A percentile compares a stretch with the other conserved stretches of the same genome.
Evolutionary conservation across 2,329 filamentous ascomycete species (phyloP).

Genomic region (Pseudocercospora crystallina): DNA sequence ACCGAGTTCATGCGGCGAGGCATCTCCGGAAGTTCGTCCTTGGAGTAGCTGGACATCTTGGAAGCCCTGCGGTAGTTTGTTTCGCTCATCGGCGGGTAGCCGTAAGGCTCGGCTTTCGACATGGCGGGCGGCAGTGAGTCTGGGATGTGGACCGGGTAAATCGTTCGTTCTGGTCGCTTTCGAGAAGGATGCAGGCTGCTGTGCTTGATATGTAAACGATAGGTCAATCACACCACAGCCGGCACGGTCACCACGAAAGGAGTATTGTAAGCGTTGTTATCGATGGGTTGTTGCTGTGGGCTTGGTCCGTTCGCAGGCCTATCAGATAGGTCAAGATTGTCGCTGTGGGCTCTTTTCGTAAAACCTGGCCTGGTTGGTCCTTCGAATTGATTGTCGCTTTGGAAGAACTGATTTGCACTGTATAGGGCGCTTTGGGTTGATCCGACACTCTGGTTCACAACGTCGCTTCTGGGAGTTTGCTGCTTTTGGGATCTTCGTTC

Average conservation of each 20-base stretch:
- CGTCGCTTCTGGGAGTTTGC: constrained; percentile 9
- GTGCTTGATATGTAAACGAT: constrained; percentile 13
- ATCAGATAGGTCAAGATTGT: constrained; percentile 14
- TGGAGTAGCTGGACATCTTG: constrained; percentile 12
- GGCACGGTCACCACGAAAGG: constrained; percentile 3
- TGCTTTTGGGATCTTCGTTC: not conserved
- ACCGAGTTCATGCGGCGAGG: constrained; percentile 15
- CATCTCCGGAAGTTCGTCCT: constrained; percentile 5
- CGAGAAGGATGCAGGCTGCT: constrained; percentile 3
- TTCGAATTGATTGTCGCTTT: constrained; percentile 1
- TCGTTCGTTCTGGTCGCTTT: not conserved
- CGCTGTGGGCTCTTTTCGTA: constrained; percentile 13
- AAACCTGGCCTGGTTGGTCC: constrained; percentile 1
- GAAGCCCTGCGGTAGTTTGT: constrained; percentile 14
- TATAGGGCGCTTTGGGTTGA: constrained; percentile 4
- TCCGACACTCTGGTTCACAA: not conserved
- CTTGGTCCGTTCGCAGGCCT: constrained; percentile 9
- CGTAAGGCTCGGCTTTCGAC: constrained; percentile 16
- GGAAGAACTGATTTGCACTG: constrained; percentile 3
- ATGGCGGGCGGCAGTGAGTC: constrained; percentile 7
- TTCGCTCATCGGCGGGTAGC: constrained; percentile 10
- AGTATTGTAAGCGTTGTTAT: constrained; percentile 12
- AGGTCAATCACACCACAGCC: constrained; percentile 9
- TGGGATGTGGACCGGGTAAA: not conserved
- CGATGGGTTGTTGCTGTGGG: constrained; percentile 16